These are phyloP conservation scores for Verruconis gallopava DNA, from an alignment of 2,329 filamentous ascomycete genomes.

Conservation along the genomic window DNA sequence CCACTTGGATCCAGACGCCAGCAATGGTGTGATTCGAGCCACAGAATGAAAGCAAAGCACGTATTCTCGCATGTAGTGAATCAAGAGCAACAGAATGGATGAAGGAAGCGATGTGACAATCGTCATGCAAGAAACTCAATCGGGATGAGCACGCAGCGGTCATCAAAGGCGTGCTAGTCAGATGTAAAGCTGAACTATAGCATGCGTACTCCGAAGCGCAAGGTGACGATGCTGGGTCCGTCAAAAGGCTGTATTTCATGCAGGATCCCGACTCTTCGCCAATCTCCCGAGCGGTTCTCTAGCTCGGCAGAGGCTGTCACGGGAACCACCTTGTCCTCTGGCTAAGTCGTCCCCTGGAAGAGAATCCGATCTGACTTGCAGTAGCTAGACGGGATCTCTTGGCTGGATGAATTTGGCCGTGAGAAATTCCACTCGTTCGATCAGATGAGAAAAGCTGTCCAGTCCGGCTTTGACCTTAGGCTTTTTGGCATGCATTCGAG, in stretches of 20 bases:
- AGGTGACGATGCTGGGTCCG: not conserved
- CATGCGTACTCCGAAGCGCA: not conserved
- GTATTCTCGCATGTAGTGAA: too few relatives aligned
- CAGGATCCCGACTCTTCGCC: not conserved
- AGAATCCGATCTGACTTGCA: not conserved
- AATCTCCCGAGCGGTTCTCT: constrained; percentile 1
- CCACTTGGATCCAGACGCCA: not conserved
- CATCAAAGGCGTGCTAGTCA: not conserved
- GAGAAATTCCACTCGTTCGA: not conserved
- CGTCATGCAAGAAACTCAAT: not conserved
- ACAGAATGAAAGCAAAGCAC: constrained; percentile 1
- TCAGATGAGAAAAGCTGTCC: too few relatives aligned
- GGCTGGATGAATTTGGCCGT: not conserved
- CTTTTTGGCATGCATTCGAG: too few relatives aligned
- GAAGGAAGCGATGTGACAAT: not conserved
- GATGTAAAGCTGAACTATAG: not conserved
- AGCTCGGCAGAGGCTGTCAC: not conserved
- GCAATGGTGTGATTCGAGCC: not conserved
- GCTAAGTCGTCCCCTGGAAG: not conserved
- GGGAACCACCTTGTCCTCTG: not conserved
- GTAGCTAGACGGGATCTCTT: not conserved
- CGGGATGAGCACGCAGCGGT: not conserved
- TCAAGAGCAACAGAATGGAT: not conserved
- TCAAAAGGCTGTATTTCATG: not conserved
- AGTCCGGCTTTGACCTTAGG: not conserved